Conservation (phyloP, 2,329 filamentous ascomycete species). For the Penicillium sp. region DNA sequence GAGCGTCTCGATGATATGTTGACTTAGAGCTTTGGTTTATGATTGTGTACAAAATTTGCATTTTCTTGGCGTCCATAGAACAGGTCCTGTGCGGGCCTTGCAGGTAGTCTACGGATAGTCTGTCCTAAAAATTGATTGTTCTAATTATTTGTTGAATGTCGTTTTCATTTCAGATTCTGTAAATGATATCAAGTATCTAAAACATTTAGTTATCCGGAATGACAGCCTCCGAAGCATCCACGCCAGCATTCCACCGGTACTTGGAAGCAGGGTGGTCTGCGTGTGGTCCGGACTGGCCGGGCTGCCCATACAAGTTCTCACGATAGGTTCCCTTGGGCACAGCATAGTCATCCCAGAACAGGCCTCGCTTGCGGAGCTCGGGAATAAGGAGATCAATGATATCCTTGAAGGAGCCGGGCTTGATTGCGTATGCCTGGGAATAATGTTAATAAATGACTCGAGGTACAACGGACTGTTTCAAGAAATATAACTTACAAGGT, state of each 20-base stretch:
- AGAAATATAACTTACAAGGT: conserved; percentile 55
- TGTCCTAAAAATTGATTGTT: conserved; percentile 10
- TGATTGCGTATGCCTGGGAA: conserved; percentile 60
- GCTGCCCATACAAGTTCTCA: conserved; percentile 39
- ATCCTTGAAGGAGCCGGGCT: conserved; percentile 67
- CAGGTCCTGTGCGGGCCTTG: conserved; percentile 1
- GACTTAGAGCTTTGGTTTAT: conserved; percentile 55
- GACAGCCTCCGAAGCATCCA: conserved; percentile 31
- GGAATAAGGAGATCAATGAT: conserved; percentile 65
- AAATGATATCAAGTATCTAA: background rate
- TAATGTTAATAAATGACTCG: conserved; percentile 2
- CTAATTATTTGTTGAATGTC: background rate
- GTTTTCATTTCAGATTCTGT: background rate
- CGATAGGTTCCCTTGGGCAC: conserved; percentile 40
- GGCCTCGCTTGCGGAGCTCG: conserved; percentile 59
- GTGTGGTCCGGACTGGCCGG: conserved; percentile 36
- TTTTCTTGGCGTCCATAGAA: conserved; percentile 22
- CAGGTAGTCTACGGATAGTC: conserved; percentile 10
- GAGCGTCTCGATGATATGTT: conserved; percentile 92
- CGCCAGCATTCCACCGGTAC: conserved; percentile 41
- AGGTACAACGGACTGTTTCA: background rate
- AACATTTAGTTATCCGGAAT: conserved; percentile 26
- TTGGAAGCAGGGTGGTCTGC: conserved; percentile 39
- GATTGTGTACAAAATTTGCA: conserved; percentile 27
- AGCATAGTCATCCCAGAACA: conserved; percentile 43